phyloP scores from a whole-genome alignment of 2,329 filamentous ascomycete genomes.

The Xylaria hypoxylon region DNA sequence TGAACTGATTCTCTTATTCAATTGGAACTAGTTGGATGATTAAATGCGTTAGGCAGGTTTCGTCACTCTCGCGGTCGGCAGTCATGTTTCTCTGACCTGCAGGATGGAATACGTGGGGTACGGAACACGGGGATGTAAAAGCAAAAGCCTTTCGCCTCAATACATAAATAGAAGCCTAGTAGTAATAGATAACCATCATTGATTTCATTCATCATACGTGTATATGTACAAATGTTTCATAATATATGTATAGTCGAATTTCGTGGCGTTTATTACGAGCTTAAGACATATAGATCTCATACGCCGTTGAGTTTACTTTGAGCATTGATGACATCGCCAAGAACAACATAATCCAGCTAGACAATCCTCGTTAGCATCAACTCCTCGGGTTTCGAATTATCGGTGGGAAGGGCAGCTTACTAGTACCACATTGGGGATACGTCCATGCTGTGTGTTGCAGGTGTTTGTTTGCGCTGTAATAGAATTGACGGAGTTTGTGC shows the following conservation, averaged over 20 bases:
- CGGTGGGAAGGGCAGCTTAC: conserved; percentile 46
- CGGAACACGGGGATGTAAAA: not conserved
- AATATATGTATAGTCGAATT: conserved; percentile 21
- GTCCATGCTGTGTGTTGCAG: conserved; percentile 49
- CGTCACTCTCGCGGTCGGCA: not conserved
- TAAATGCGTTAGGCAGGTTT: not conserved
- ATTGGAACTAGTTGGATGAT: not conserved
- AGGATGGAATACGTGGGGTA: not conserved
- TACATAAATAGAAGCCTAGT: not conserved
- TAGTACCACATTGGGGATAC: conserved; percentile 54
- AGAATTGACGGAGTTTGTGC: conserved; percentile 62
- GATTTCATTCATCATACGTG: conserved; percentile 9
- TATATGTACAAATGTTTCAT: conserved; percentile 15
- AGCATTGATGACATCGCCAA: conserved; percentile 55
- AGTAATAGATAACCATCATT: not conserved
- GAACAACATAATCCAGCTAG: conserved; percentile 59
- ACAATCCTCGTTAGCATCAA: conserved; percentile 35
- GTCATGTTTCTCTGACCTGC: not conserved
- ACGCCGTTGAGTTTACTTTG: conserved; percentile 56
- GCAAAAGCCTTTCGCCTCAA: not conserved
- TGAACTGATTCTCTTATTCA: not conserved
- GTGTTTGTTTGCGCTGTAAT: conserved; percentile 56
- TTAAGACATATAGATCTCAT: conserved; percentile 23
- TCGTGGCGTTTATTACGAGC: not conserved
- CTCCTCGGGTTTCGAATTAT: not conserved